Conservation (phyloP, 1,139 yeast genomes). For the Saccharomycopsis hybrid region DNA sequence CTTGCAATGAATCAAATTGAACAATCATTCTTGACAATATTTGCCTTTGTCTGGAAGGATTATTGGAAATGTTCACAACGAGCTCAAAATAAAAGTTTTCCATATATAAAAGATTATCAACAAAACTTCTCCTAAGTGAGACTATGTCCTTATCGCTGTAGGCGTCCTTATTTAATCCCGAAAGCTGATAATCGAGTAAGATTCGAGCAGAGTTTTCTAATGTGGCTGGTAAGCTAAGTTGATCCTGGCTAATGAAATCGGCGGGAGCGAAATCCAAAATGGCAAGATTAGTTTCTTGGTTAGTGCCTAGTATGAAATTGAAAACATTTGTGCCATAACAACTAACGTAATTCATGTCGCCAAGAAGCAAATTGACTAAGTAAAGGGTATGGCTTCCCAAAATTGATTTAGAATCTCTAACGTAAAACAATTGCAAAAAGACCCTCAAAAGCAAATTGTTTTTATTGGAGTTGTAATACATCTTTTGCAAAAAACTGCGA, state of each 20-base stretch:
- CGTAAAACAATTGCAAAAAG: conserved; percentile 50
- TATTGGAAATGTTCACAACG: conserved; percentile 56
- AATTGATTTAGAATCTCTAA: conserved; percentile 54
- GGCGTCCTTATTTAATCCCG: conserved; percentile 18
- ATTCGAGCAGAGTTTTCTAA: not conserved
- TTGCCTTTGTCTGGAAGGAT: conserved; percentile 81
- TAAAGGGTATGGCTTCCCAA: conserved; percentile 32
- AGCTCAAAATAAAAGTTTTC: conserved; percentile 49
- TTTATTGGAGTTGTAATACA: conserved; percentile 22
- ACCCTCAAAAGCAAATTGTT: conserved; percentile 55
- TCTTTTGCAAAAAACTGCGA: conserved; percentile 27
- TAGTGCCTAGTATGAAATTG: conserved; percentile 16
- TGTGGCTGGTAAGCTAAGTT: too few species aligned
- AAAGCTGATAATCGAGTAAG: not conserved
- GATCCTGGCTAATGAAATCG: not conserved
- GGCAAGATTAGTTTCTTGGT: not conserved
- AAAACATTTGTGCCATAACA: conserved; percentile 29
- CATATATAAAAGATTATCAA: conserved; percentile 31
- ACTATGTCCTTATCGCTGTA: too few species aligned
- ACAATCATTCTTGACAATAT: conserved; percentile 48
- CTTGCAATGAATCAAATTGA: conserved; percentile 79
- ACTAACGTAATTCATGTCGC: conserved; percentile 30
- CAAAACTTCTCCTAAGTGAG: too few species aligned
- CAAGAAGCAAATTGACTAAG: conserved; percentile 26
- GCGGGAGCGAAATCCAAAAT: not conserved